Base-by-base conservation (phyloP, 2,329 filamentous ascomycete genomes). In the Penicillium brevicompactum region DNA sequence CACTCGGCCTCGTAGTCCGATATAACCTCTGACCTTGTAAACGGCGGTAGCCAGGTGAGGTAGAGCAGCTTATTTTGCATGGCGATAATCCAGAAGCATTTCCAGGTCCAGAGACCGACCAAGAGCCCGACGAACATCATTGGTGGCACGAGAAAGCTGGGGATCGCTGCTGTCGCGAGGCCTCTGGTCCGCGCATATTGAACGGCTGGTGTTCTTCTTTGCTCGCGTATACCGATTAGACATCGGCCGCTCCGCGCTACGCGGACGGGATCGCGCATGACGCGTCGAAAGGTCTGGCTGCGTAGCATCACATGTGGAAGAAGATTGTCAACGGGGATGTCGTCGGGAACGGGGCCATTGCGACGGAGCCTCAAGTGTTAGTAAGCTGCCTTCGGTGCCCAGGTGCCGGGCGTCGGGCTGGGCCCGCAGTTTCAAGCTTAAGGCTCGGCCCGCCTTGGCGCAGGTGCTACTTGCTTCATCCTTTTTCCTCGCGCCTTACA, bases 31-130 rank as follows among this genome's bases (percentile, higher is more conserved):
- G 81, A 79, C 14, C 88, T 81, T 0, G 89, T 80, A 66, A 88
- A 88, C 2, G 89, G 89, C 16, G 89, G 88, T 48, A 92, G 74
- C 44, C 87, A 88, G 0, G 89, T 88, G 77, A 91, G 91, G 73
- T 92, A 92, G 56, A 92, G 88, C 67, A 92, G 90, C 68, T 88
- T 87, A 67, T 92, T 90, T 73, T 92, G 90, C 68, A 92, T 89
- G 4, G 89, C 63, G 27, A 93, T 79, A 75, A 92, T 84, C 85
- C 91, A 89, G 50, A 85, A 72, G 67, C 88, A 91, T 71, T 84
- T 84, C 72, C 82, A 83, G 1, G 75, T 71, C 81, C 81, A 92
- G 13, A 92, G 76, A 3, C 80, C 80, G 16, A 89, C 65, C 4
- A 90, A 78, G 34, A 92, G 78, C 1, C 87, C 85, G 13, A 78